Percentiles rank a stretch among this genome's conserved stretches.
Evolutionary conservation across 306 rosid species (phyloP).

Genomic region (Corylus americana): DNA sequence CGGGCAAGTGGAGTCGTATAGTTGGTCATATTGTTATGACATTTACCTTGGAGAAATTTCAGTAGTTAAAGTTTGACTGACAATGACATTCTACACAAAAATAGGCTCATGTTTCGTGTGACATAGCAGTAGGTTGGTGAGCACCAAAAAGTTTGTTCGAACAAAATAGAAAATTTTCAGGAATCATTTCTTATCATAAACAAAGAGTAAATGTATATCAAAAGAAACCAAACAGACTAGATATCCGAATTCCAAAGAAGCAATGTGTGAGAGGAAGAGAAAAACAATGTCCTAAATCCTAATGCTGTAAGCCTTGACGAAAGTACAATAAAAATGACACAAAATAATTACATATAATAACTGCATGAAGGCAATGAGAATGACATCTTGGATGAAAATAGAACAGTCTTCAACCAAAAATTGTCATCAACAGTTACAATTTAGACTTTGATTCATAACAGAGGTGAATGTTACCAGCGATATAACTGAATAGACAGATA

Average conservation of each 20-base stretch:
- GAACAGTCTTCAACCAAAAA: not conserved
- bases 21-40: not conserved
- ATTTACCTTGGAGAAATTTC: not conserved
- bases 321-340: not conserved
- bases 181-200: not conserved
- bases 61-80: not conserved
- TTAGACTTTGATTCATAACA: not conserved
- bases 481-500: not conserved
- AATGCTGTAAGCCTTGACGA: not conserved
- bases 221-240: no score
- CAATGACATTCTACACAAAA: not conserved
- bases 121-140: not conserved
- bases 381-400: not conserved
- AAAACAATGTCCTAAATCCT: not conserved
- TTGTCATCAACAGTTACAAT: not conserved
- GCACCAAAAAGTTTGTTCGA: not conserved
- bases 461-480: conserved; percentile 9
- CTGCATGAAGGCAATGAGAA: not conserved
- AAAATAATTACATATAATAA: not conserved
- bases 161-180: not conserved
- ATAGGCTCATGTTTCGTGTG: not conserved
- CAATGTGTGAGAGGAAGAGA: not conserved
- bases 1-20: not conserved
- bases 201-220: not conserved
- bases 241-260: not conserved